Percentiles rank a stretch among this genome's conserved stretches.
phyloP scores from a whole-genome alignment of 768 basidiomycete species.

The Chlorophyllum brunneum region DNA sequence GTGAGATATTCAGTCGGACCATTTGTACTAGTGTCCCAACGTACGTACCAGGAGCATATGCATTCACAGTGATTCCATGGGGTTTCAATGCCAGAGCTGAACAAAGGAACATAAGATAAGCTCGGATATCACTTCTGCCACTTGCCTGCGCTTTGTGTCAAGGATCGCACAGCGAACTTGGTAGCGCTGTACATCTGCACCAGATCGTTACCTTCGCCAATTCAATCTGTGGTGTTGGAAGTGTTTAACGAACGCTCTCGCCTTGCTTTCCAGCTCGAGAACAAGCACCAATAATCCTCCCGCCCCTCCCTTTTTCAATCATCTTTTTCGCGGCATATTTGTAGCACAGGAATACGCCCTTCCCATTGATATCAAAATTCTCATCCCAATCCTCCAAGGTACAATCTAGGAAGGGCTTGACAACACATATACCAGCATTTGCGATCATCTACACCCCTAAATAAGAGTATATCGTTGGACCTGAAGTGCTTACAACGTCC shows the following conservation, averaged over 20 bases:
- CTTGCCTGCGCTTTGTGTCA: constrained; percentile 34
- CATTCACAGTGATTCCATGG: constrained; percentile 31
- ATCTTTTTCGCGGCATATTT: constrained; percentile 38
- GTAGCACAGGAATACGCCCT: constrained; percentile 37
- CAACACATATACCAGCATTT: constrained; percentile 34
- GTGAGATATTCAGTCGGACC: neutral
- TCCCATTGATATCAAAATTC: constrained; percentile 29
- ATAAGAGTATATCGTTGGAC: neutral
- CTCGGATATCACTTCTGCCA: neutral
- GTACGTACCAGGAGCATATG: constrained; percentile 28
- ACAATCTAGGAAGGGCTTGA: constrained; percentile 15
- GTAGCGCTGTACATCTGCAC: constrained; percentile 26
- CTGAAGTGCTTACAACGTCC: constrained; percentile 37
- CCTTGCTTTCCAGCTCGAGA: constrained; percentile 39
- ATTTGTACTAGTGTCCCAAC: neutral
- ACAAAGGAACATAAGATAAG: no score
- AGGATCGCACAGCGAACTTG: constrained; percentile 39
- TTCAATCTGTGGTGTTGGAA: no score
- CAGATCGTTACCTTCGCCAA: neutral
- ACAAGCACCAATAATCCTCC: constrained; percentile 39
- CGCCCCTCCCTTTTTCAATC: constrained; percentile 40
- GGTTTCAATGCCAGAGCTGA: constrained; percentile 19
- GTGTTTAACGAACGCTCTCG: neutral
- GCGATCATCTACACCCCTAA: constrained; percentile 36
- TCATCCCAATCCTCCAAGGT: constrained; percentile 28